Base-by-base conservation (phyloP, 306 rosid genomes). In the Cajanus cajan region DNA sequence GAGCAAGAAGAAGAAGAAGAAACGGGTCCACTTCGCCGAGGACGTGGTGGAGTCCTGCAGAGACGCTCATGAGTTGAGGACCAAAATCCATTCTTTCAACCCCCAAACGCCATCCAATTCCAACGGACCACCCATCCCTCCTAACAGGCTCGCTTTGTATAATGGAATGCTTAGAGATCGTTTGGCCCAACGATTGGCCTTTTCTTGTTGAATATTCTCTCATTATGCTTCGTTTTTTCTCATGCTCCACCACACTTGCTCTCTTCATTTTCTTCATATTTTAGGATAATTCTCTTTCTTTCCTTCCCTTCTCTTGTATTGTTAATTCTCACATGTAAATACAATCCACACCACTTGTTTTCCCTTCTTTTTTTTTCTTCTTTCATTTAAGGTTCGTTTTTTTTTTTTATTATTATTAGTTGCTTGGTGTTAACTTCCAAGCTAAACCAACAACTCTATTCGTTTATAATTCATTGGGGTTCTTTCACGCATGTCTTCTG, bases 121-220 rank as follows among this genome's bases (percentile, higher is more conserved):
- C 31, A n/a, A n/a, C n/a, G 91, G 85, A 85, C 90, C 93, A 87
- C 98, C 98, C n/a, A 93, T n/a, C n/a, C n/a, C n/a, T n/a, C n/a
- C 89, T 0, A 95, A 95, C 68, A 89, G 99, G 25, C 86, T 47
- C 5, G 98, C 98, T 47, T 86, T 95, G 37, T 95, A 95, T 71
- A 87, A 93, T 15, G 98, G 99, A 82, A 95, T 95, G 82, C 87
- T 93, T 6, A 87, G 94, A 66, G 96, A 91, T 73, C 98, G 98
- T 9, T 84, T 82, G 11, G 87, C 84, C 81, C 90, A 88, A 11
- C 91, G 97, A 36, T 80, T 84, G 82, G 85, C 90, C 57, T 89
- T 90, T 76, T 89, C 94, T 33, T 86, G 63, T 82, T 92, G 90
- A 78, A 80, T 34, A 57, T 66, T 81, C 81, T 37, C 19, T 57